Conservation (phyloP, 2,329 filamentous ascomycete species). For the Sordariomycetes sp. region DNA sequence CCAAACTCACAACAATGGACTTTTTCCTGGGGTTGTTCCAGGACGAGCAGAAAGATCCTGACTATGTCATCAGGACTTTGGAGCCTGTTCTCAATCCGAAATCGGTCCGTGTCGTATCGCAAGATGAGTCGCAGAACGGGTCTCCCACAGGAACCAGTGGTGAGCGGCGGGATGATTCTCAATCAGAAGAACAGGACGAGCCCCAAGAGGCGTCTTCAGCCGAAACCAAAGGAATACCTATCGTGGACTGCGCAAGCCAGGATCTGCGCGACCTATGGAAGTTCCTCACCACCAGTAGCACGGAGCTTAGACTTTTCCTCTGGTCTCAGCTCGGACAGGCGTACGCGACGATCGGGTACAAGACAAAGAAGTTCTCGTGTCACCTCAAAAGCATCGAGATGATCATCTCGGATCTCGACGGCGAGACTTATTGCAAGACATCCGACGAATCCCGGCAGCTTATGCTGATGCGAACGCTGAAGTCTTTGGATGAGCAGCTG, state of each 20-base stretch:
- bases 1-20: constrained; percentile 88
- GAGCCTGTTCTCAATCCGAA: constrained; percentile 82
- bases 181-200: no score
- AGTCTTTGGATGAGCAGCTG: constrained; percentile 69
- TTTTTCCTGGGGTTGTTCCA: constrained; percentile 90
- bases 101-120: constrained; percentile 33
- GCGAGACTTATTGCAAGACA: constrained; percentile 54
- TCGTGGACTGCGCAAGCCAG: constrained; percentile 43
- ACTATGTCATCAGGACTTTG: constrained; percentile 79
- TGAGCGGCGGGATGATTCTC: no score
- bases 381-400: constrained; percentile 79
- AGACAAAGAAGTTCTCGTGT: constrained; percentile 83
- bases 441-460: constrained; percentile 57
- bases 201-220: no score
- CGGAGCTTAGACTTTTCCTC: constrained; percentile 74
- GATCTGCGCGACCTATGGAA: constrained; percentile 71
- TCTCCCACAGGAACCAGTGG: constrained; percentile 5
- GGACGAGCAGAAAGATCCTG: constrained; percentile 69
- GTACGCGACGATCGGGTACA: constrained; percentile 75
- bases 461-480: constrained; percentile 66
- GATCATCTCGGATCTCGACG: constrained; percentile 53
- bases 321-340: constrained; percentile 90
- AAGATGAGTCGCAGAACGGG: constrained; percentile 7
- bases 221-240: no score
- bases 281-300: constrained; percentile 73